phyloP scores from a whole-genome alignment of 129 eudicot genomes.

The Oenanthe sinensis region DNA sequence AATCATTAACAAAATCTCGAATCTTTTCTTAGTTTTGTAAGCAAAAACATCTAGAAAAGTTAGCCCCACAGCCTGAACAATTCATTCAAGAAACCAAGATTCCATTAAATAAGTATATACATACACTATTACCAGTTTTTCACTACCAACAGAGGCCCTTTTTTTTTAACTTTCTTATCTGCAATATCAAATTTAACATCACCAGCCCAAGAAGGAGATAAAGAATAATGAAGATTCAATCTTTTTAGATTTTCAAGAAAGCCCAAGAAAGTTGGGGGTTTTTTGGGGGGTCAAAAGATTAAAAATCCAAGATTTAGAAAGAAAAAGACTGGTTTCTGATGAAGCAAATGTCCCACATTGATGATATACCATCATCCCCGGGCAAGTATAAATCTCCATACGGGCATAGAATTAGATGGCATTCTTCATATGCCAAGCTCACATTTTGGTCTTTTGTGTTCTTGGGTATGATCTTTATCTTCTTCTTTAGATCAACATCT shows the following conservation, averaged over 20 bases:
- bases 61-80: constrained; percentile 21
- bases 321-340: constrained; percentile 2
- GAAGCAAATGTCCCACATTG: constrained; percentile 66
- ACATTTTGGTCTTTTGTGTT: constrained; percentile 66
- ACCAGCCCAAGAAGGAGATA: neutral
- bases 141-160: constrained; percentile 6
- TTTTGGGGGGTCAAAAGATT: neutral
- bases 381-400: constrained; percentile 63
- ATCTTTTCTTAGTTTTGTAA: constrained; percentile 4
- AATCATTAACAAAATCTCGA: constrained; percentile 26
- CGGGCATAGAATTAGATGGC: constrained; percentile 37
- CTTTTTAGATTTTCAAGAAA: constrained; percentile 6
- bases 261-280: constrained; percentile 9
- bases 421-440: constrained; percentile 51
- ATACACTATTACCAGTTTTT: neutral
- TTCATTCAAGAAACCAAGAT: constrained; percentile 43
- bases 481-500: constrained; percentile 60
- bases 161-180: neutral
- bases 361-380: constrained; percentile 58
- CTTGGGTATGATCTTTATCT: constrained; percentile 51
- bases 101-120: constrained; percentile 20
- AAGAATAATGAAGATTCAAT: constrained; percentile 12
- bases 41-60: constrained; percentile 16
- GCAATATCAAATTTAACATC: neutral
- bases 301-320: neutral